These are phyloP conservation scores for Blastomyces gilchristii DNA, from an alignment of 2,329 filamentous ascomycete genomes.

Conservation along the genomic window DNA sequence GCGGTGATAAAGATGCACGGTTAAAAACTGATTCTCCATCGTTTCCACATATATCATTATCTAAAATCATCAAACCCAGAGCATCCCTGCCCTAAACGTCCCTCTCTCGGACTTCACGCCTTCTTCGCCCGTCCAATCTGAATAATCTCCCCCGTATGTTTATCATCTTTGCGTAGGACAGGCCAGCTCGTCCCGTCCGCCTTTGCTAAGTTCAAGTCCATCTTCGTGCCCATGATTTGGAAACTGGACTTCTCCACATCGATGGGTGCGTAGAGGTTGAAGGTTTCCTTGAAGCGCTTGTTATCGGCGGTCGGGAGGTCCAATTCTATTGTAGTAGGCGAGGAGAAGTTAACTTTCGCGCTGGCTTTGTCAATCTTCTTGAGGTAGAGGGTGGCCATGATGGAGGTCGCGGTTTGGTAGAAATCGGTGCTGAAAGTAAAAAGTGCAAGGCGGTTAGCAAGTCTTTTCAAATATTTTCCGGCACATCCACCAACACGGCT, in stretches of 20 bases:
- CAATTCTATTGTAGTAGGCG: slow-evolving; percentile 53
- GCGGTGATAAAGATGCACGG: neutral
- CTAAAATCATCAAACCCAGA: neutral
- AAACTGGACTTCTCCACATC: slow-evolving; percentile 63
- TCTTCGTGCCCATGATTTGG: slow-evolving; percentile 79
- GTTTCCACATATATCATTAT: neutral
- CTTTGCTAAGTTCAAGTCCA: slow-evolving; percentile 67
- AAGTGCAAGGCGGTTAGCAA: neutral
- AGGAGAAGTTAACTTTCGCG: slow-evolving; percentile 60
- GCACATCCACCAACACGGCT: neutral
- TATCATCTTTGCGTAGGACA: slow-evolving; percentile 69
- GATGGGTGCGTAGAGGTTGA: slow-evolving; percentile 68
- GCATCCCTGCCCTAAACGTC: neutral
- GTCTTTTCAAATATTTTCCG: neutral
- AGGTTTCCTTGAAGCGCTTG: slow-evolving; percentile 66
- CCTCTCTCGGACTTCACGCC: slow-evolving; percentile 20
- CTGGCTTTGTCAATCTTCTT: slow-evolving; percentile 89
- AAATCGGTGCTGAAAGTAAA: slow-evolving; percentile 60
- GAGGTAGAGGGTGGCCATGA: slow-evolving; percentile 86
- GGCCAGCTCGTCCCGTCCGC: slow-evolving; percentile 74
- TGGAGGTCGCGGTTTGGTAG: slow-evolving; percentile 77
- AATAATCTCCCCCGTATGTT: slow-evolving; percentile 65
- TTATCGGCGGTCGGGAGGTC: slow-evolving; percentile 78
- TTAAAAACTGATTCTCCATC: neutral
- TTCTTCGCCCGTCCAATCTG: slow-evolving; percentile 74